Base-by-base conservation (phyloP, 1,284 basidiomycete genomes). In the Pseudozyma sp. region DNA sequence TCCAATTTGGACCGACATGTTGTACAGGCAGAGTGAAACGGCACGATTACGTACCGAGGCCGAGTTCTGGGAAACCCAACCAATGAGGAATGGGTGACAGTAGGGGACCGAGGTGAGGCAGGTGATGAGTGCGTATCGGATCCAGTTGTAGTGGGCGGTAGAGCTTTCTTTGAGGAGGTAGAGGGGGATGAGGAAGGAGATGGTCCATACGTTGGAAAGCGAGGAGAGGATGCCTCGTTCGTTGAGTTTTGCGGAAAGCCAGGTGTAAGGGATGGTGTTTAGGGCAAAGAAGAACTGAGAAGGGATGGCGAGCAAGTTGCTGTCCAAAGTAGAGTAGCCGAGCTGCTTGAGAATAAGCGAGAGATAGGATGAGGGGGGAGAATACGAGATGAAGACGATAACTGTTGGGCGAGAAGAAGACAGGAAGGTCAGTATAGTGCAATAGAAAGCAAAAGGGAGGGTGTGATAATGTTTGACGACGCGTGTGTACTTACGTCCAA, bases 401-500 rank as follows among this genome's bases (percentile, higher is more conserved):
- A 74, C 63, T 65, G 51, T 45, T 25, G 40, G 19, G 54, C n/a
- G 11, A 74, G 39, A 39, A 57, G 54, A 45, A 70, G 47, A 9
- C 55, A 44, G 48, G 44, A 53, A 18, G 31, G 34, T n/a, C 25
- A 61, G 16, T 70, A 31, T 31, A 31, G 3, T 31, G 3, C 25
- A 51, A 25, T 45, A 35, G 13, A 39, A 19, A 14, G 12, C 19
- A 10, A 39, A 8, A 13, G 31, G n/a, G 14, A 35, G 31, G 12
- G 36, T 5, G n/a, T 19, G n/a, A 3, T 16, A 8, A 43, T 13
- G 31, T 5, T 11, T 43, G 21, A 36, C 10, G 19, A 43, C 14
- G 25, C 25, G 16, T 43, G 18, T 21, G n/a, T 54, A 65, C 63
- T 65, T 55, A 65, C 63, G 64, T 43, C 85, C 89, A 83, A 91